A percentile compares a stretch with the other conserved stretches of the same genome.
Evolutionary conservation across 495 filamentous ascomycete species (phyloP).

Genomic region (Daldinia concentrica): DNA sequence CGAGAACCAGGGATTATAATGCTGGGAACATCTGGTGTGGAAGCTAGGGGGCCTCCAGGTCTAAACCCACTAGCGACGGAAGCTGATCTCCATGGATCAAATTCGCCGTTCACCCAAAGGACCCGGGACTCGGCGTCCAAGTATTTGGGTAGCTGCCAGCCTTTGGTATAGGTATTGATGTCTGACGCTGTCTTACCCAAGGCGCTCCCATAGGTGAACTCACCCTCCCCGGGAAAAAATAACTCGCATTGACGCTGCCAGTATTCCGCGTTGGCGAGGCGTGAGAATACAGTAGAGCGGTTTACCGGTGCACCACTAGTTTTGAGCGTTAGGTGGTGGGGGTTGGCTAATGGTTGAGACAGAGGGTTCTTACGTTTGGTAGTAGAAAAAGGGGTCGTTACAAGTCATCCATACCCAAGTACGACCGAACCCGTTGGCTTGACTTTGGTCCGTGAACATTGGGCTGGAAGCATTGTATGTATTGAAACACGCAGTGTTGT

Average conservation of each 20-base stretch:
- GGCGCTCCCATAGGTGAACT: slow-evolving; percentile 58
- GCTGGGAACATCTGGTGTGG: slow-evolving; percentile 55
- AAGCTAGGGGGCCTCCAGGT: slow-evolving; percentile 63
- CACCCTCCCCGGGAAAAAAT: slow-evolving; percentile 58
- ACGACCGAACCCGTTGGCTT: slow-evolving; percentile 57
- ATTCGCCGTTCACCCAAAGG: slow-evolving; percentile 69
- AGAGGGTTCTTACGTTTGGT: slow-evolving; percentile 57
- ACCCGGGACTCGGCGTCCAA: slow-evolving; percentile 54
- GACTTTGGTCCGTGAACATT: slow-evolving; percentile 61
- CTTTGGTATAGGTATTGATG: slow-evolving; percentile 65
- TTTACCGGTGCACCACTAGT: slow-evolving; percentile 58
- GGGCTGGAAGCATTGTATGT: slow-evolving; percentile 63
- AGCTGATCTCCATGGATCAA: slow-evolving; percentile 67
- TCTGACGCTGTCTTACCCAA: slow-evolving; percentile 58
- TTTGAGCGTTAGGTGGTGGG: slow-evolving; percentile 40
- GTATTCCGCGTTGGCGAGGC: slow-evolving; percentile 62
- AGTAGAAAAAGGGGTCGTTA: slow-evolving; percentile 71
- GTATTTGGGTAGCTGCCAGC: slow-evolving; percentile 63
- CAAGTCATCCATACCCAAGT: slow-evolving; percentile 72
- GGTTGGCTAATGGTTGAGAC: neutral
- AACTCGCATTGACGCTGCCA: slow-evolving; percentile 65
- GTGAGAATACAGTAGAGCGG: slow-evolving; percentile 59
- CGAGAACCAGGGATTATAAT: slow-evolving; percentile 65
- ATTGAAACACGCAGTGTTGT: slow-evolving; percentile 62
- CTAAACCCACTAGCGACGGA: slow-evolving; percentile 62